A percentile compares a stretch with the other conserved stretches of the same genome.
Conservation (phyloP, 257 asterid species). For the Solanum acaule region DNA sequence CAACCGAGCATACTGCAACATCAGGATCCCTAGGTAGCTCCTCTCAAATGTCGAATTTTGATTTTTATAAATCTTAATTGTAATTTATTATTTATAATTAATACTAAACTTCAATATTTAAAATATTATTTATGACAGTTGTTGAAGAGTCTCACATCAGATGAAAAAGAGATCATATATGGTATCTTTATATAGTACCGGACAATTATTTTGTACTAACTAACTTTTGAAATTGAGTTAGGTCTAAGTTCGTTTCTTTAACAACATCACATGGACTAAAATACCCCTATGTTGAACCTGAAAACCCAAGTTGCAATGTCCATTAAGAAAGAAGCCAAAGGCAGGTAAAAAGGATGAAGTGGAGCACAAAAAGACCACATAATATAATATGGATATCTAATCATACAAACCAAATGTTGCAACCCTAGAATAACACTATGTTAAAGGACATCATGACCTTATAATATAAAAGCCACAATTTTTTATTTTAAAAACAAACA, state of each 20-base stretch:
- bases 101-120: background rate
- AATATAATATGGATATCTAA: conserved; percentile 47
- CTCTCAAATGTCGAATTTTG: background rate
- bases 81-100: background rate
- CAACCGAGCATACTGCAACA: too few relatives aligned
- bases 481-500: too few relatives aligned
- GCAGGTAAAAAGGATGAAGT: background rate
- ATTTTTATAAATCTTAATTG: background rate
- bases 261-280: background rate
- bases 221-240: background rate
- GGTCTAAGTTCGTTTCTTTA: fast-evolving
- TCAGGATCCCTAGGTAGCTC: background rate
- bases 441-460: background rate
- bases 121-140: background rate
- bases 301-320: background rate
- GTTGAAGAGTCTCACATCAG: too few relatives aligned
- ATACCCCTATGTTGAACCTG: background rate
- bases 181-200: fast-evolving
- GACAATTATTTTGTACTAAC: fast-evolving
- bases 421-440: background rate
- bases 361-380: conserved; percentile 21
- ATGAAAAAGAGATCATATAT: fast-evolving
- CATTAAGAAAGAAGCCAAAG: background rate
- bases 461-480: background rate
- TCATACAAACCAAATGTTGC: conserved; percentile 11